Evolutionary conservation across 192 early-diverging fungal species (phyloP).

Genomic region (Diversispora eburnea): DNA sequence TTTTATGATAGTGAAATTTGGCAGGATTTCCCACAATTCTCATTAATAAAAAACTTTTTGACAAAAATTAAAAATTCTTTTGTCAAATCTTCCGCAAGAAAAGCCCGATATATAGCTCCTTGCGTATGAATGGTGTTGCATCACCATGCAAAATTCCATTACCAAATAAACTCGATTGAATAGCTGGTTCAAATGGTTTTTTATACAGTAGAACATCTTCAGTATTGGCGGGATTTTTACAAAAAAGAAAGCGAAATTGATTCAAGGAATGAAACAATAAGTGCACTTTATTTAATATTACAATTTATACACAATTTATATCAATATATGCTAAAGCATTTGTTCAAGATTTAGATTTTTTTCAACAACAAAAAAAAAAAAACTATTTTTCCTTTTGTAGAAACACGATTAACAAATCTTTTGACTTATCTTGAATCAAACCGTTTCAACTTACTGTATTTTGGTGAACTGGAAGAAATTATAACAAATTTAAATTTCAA

Average conservation of each 20-base stretch:
- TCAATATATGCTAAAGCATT: slow-evolving; percentile 14
- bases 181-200: slow-evolving; percentile 12
- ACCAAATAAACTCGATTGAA: slow-evolving; percentile 12
- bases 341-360: slow-evolving; percentile 8
- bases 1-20: slow-evolving; percentile 2
- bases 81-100: not conserved
- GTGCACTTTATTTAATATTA: slow-evolving; percentile 9
- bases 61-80: slow-evolving; percentile 5
- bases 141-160: slow-evolving; percentile 15
- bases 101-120: not conserved
- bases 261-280: not conserved
- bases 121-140: not conserved
- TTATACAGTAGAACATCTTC: slow-evolving; percentile 12
- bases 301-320: slow-evolving; percentile 12
- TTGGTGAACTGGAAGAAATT: not conserved
- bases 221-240: slow-evolving; percentile 2
- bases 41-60: slow-evolving; percentile 10
- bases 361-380: no score
- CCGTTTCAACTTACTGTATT: not conserved
- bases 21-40: not conserved
- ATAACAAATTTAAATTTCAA: not conserved
- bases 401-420: slow-evolving; percentile 15
- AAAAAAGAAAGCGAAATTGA: not conserved
- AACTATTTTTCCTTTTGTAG: not conserved
- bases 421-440: slow-evolving; percentile 14